phyloP scores from a whole-genome alignment of 2,329 filamentous ascomycete genomes.

The Ambrosiella xylebori region DNA sequence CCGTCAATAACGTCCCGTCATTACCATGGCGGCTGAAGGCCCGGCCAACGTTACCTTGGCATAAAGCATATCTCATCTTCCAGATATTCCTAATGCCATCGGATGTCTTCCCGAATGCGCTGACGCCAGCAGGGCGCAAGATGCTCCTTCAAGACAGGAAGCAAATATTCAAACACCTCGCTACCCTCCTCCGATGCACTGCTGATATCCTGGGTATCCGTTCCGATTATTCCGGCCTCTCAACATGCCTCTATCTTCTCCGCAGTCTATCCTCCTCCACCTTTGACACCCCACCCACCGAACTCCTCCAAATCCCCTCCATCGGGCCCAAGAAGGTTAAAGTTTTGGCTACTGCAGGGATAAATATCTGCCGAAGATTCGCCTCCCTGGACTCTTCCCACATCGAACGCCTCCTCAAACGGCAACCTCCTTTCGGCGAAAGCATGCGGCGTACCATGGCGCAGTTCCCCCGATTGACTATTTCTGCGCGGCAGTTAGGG shows the following conservation, averaged over 20 bases:
- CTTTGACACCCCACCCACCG: constrained; percentile 69
- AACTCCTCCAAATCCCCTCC: constrained; percentile 67
- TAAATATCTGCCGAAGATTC: constrained; percentile 56
- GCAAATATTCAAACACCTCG: constrained; percentile 21
- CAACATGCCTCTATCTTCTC: constrained; percentile 57
- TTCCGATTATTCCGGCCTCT: constrained; percentile 46
- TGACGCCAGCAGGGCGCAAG: constrained; percentile 18
- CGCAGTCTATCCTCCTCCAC: constrained; percentile 55
- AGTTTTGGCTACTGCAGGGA: constrained; percentile 53
- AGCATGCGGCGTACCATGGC: constrained; percentile 47
- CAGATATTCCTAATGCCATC: constrained; percentile 43
- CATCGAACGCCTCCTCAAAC: constrained; percentile 61
- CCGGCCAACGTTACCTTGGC: constrained; percentile 25
- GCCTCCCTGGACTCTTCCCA: constrained; percentile 46
- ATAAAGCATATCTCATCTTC: constrained; percentile 61
- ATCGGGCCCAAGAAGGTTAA: constrained; percentile 61
- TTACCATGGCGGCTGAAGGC: constrained; percentile 23
- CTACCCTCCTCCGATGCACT: constrained; percentile 22
- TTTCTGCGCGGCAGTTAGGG: constrained; percentile 19
- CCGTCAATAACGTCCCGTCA: constrained; percentile 22
- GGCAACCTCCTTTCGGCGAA: constrained; percentile 68
- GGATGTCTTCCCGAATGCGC: constrained; percentile 38
- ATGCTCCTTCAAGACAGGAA: constrained; percentile 16
- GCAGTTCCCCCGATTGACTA: constrained; percentile 46
- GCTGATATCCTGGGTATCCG: constrained; percentile 23